These are phyloP conservation scores for Podaxis carcinomalis DNA, from an alignment of 768 basidiomycete genomes.

Conservation along the genomic window DNA sequence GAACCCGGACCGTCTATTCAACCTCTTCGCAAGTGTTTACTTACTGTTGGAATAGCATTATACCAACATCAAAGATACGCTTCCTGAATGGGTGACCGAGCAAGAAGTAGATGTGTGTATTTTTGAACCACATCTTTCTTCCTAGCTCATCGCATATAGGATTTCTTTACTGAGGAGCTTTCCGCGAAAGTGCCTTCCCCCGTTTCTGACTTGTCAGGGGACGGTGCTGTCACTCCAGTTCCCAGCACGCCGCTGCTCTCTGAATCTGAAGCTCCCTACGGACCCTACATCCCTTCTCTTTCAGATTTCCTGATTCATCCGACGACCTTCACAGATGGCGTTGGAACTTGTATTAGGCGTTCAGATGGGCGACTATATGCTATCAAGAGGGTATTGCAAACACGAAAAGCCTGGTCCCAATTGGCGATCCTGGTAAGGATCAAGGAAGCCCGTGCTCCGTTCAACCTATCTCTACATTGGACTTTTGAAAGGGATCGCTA, in stretches of 20 bases:
- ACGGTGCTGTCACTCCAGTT: neutral
- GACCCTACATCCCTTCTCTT: neutral
- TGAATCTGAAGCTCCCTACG: neutral
- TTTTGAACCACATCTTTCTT: neutral
- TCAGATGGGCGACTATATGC: slow-evolving; percentile 10
- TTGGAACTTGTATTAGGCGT: slow-evolving; percentile 1
- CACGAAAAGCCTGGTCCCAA: slow-evolving; percentile 5
- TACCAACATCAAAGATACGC: neutral
- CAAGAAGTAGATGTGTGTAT: neutral
- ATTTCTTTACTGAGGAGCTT: neutral
- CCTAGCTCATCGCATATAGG: neutral
- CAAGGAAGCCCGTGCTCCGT: neutral
- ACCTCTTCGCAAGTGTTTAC: neutral
- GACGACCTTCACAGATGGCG: neutral
- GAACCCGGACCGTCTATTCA: neutral
- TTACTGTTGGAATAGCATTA: neutral
- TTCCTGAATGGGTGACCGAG: slow-evolving; percentile 4
- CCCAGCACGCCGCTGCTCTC: neutral
- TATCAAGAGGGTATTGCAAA: slow-evolving; percentile 4
- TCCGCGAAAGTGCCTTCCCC: neutral
- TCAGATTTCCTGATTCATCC: slow-evolving; percentile 1
- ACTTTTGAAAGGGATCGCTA: slow-evolving; percentile 4
- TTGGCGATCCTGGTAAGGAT: slow-evolving; percentile 4
- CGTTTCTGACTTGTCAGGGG: neutral
- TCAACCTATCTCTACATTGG: neutral